phyloP scores from a whole-genome alignment of 192 early-diverging fungal species.

The Coemansia umbellata region DNA sequence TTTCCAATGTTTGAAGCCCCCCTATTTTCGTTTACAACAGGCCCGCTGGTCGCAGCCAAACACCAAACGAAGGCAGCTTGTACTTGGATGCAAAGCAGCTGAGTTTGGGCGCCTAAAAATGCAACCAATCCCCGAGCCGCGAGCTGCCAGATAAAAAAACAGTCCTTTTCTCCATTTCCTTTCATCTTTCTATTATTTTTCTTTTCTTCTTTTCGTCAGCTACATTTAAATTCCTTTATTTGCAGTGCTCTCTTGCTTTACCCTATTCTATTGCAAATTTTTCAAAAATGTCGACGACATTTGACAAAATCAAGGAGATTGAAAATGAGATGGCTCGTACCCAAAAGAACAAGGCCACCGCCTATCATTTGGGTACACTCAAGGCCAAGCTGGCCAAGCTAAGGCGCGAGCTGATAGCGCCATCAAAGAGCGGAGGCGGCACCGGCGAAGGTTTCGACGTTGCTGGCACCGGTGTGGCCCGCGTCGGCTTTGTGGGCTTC shows the following conservation, averaged over 20 bases:
- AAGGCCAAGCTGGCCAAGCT: constrained; percentile 99
- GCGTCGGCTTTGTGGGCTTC: constrained; percentile 95
- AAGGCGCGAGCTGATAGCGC: constrained; percentile 88
- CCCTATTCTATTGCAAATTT: not conserved
- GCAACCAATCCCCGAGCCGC: too few relatives aligned
- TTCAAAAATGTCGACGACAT: constrained; percentile 49
- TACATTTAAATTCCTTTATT: not conserved
- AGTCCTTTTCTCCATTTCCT: not conserved
- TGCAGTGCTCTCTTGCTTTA: not conserved
- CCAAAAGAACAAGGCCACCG: constrained; percentile 96
- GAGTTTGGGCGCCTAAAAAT: too few relatives aligned
- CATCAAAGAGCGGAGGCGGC: constrained; percentile 80
- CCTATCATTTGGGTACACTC: constrained; percentile 85
- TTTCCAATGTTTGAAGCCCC: too few relatives aligned
- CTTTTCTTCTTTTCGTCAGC: not conserved
- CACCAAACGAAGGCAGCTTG: too few relatives aligned
- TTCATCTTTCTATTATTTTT: not conserved
- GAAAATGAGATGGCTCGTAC: constrained; percentile 86
- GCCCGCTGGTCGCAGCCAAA: too few relatives aligned
- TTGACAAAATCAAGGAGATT: constrained; percentile 62
- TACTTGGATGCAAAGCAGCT: too few relatives aligned
- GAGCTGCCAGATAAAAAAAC: not conserved
- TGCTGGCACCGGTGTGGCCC: constrained; percentile 97
- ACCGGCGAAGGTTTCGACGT: constrained; percentile 94
- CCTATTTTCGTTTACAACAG: too few relatives aligned